A percentile compares a stretch with the other conserved stretches of the same genome.
phyloP scores from a whole-genome alignment of 2,329 filamentous ascomycete species.

The Cytospora schulzeri region DNA sequence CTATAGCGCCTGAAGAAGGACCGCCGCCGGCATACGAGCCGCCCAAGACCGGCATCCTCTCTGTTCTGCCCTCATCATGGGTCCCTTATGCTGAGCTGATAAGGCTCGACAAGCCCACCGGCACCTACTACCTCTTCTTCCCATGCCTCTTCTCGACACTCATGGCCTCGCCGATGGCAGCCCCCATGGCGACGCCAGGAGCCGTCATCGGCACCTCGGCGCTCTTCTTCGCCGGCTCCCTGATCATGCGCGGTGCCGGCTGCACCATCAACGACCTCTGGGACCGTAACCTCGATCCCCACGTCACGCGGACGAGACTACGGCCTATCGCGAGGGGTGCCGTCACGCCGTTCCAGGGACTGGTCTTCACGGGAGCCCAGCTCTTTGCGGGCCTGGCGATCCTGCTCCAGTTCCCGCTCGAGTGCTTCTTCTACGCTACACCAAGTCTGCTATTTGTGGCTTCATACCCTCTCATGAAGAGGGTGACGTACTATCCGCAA shows the following conservation, averaged over 20 bases:
- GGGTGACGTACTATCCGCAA: slow-evolving; percentile 86
- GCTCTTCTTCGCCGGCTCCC: slow-evolving; percentile 74
- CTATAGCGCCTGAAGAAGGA: slow-evolving; percentile 19
- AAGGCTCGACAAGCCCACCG: slow-evolving; percentile 78
- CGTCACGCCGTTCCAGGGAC: slow-evolving; percentile 69
- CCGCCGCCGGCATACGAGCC: slow-evolving; percentile 54
- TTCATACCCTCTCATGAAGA: slow-evolving; percentile 80
- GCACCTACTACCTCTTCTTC: slow-evolving; percentile 83
- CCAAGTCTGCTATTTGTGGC: slow-evolving; percentile 75
- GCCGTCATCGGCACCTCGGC: slow-evolving; percentile 65
- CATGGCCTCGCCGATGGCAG: slow-evolving; percentile 71
- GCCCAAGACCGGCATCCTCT: slow-evolving; percentile 72
- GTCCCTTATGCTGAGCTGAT: slow-evolving; percentile 82
- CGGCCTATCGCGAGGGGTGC: slow-evolving; percentile 82
- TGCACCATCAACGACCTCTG: slow-evolving; percentile 91
- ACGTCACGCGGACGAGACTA: slow-evolving; percentile 73
- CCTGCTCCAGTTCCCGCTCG: slow-evolving; percentile 72
- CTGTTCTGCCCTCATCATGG: slow-evolving; percentile 67
- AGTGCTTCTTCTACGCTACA: slow-evolving; percentile 76
- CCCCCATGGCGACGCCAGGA: slow-evolving; percentile 60
- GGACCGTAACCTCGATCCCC: slow-evolving; percentile 83
- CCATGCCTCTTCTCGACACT: slow-evolving; percentile 85
- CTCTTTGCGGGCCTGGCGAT: slow-evolving; percentile 73
- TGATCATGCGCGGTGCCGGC: slow-evolving; percentile 85
- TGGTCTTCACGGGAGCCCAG: slow-evolving; percentile 75